Evolutionary conservation across 1,139 yeast genomes (phyloP).

Genomic region (Meyerozyma carpophila): DNA sequence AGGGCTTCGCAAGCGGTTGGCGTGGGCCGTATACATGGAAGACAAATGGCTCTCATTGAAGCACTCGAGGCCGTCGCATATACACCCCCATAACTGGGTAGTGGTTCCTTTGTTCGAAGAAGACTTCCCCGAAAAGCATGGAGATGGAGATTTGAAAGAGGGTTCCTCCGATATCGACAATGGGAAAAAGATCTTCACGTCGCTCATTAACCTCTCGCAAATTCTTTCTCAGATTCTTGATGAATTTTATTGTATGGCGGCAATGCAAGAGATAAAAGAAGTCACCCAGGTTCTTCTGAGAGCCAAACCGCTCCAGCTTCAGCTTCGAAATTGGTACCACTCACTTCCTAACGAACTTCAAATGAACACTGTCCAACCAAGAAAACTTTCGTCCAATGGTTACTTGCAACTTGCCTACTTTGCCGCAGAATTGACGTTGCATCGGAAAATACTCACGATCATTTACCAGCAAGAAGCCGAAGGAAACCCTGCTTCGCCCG

Average conservation of each 20-base stretch:
- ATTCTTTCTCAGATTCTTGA: constrained; percentile 70
- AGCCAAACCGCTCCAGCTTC: constrained; percentile 83
- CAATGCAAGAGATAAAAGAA: constrained; percentile 50
- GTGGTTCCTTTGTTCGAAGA: constrained; percentile 60
- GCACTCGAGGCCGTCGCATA: constrained; percentile 79
- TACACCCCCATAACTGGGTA: constrained; percentile 62
- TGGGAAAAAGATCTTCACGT: constrained; percentile 67
- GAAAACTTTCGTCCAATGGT: constrained; percentile 65
- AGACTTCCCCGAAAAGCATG: constrained; percentile 68
- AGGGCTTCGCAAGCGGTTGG: constrained; percentile 73
- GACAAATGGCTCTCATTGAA: constrained; percentile 82
- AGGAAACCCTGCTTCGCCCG: constrained; percentile 46
- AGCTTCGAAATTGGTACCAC: constrained; percentile 79
- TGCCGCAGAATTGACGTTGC: constrained; percentile 81
- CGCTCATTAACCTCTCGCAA: constrained; percentile 61
- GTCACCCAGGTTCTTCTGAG: constrained; percentile 62
- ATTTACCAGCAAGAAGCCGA: constrained; percentile 38
- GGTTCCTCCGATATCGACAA: constrained; percentile 67
- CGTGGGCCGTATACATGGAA: constrained; percentile 90
- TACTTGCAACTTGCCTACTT: constrained; percentile 79
- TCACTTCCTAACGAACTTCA: constrained; percentile 66
- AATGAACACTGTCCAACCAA: constrained; percentile 55
- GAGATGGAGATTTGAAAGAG: constrained; percentile 52
- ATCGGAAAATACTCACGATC: constrained; percentile 68
- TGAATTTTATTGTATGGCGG: constrained; percentile 63